Base-by-base conservation (phyloP, 805 yeast species). In the Metschnikowia kunwiensis region DNA sequence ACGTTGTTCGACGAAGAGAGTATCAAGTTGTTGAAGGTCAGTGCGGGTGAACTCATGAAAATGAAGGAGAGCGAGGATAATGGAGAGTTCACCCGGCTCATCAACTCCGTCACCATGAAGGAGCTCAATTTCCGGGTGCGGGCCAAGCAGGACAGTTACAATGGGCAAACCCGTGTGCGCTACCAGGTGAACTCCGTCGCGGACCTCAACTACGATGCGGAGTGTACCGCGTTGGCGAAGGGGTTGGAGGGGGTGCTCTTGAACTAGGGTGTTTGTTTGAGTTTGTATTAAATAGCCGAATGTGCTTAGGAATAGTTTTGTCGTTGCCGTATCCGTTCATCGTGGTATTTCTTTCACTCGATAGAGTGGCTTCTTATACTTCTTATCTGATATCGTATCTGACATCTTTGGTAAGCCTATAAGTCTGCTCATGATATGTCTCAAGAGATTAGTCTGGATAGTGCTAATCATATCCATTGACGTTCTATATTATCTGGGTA, bases 1-100 rank as follows among this genome's bases (percentile, higher is more conserved):
- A 82, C 95, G 1, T 67, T 84, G 40, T 93, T 93, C 55, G 95
- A 93, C 58, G 91, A 83, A 12, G 84, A 82, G 44, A 97, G 95
- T 1, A 70, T 68, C 28, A 69, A 70, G 45, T 60, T 93, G 28
- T 64, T 91, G 36, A 86, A 81, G 1, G 70, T 77, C 19, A 64
- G 70, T 34, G 80, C 91, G 0, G 85, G 86, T 12, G 84, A 78
- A 27, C 61, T 88, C 42, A 63, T 68, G 31, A 61, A 61, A 39
- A 46, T 77, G 46, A 53, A 56, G 32, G 55, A 56, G 13, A 47
- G 49, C 14, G 75, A 72, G 35, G 70, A 71, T 24, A 57, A 61
- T 7, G 54, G 50, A 12, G 70, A 67, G 32, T 74, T 78, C 39
- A 58, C 63, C 12, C 64, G 66, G 14, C 53, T 62, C 3, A 66